These are phyloP conservation scores for Fusarium sp. DNA, from an alignment of 2,329 filamentous ascomycete species.

Conservation along the genomic window DNA sequence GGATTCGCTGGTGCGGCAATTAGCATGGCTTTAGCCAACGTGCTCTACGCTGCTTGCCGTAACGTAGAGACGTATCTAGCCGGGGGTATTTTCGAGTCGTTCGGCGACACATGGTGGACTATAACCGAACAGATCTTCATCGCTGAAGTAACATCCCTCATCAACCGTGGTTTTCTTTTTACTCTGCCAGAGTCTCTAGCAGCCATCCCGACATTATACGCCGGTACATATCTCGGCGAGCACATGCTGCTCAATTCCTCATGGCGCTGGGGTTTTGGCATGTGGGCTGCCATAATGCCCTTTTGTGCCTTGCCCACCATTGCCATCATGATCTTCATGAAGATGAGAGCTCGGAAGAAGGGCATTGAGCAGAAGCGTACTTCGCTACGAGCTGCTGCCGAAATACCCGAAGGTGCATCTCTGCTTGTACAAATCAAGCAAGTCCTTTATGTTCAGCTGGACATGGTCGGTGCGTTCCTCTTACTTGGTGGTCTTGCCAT, in stretches of 20 bases:
- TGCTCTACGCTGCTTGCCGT: slow-evolving; percentile 23
- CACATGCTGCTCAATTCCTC: slow-evolving; percentile 18
- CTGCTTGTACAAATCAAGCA: background rate
- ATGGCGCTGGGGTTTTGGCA: slow-evolving; percentile 35
- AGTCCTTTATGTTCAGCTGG: slow-evolving; percentile 1
- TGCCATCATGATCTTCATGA: slow-evolving; percentile 31
- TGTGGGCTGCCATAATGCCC: slow-evolving; percentile 26
- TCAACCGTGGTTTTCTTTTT: slow-evolving; percentile 30
- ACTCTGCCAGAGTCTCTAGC: slow-evolving; percentile 27
- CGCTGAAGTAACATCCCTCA: slow-evolving; percentile 32
- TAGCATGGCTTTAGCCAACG: slow-evolving; percentile 23
- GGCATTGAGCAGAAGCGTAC: background rate
- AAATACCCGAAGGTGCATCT: background rate
- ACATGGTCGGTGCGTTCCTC: slow-evolving; percentile 25
- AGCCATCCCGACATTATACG: slow-evolving; percentile 30
- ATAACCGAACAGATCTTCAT: slow-evolving; percentile 36
- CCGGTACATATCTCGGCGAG: slow-evolving; percentile 32
- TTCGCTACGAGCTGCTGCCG: background rate
- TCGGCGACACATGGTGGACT: slow-evolving; percentile 35
- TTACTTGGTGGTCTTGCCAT: slow-evolving; percentile 27
- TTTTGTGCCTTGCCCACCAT: slow-evolving; percentile 26
- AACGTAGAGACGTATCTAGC: slow-evolving; percentile 34
- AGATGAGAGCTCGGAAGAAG: background rate
- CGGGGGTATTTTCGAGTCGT: slow-evolving; percentile 30
- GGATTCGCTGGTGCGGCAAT: slow-evolving; percentile 19